Evolutionary conservation across 306 rosid genomes (phyloP).

Genomic region (Astragalus membranaceus): DNA sequence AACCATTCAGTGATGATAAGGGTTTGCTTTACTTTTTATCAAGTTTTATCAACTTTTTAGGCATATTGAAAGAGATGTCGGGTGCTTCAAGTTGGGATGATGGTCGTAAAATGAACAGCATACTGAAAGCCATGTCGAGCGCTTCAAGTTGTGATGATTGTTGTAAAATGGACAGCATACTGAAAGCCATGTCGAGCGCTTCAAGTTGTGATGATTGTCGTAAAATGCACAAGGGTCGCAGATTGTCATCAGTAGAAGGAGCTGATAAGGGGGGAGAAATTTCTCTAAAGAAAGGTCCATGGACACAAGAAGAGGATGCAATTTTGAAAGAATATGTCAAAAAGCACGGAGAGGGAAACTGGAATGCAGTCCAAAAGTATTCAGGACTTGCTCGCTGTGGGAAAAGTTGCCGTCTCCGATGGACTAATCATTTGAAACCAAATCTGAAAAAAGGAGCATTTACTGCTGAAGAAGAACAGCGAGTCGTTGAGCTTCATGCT

Average conservation of each 20-base stretch:
- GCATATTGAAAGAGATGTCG: conserved; percentile 36
- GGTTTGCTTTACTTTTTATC: not conserved
- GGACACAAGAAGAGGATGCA: conserved; percentile 79
- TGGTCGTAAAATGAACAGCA: too few relatives aligned
- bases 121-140: too few relatives aligned
- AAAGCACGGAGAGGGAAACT: conserved; percentile 75
- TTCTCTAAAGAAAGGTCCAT: conserved; percentile 71
- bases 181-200: too few relatives aligned
- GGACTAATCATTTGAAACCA: conserved; percentile 85
- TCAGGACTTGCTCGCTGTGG: conserved; percentile 79
- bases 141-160: not conserved
- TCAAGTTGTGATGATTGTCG: not conserved
- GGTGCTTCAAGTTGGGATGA: not conserved
- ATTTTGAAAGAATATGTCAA: conserved; percentile 66
- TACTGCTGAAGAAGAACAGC: conserved; percentile 55
- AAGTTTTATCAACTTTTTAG: not conserved
- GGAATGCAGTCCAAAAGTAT: conserved; percentile 73
- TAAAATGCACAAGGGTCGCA: conserved; percentile 24
- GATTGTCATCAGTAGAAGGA: conserved; percentile 29
- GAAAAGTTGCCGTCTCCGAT: conserved; percentile 84
- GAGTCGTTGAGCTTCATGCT: conserved; percentile 55
- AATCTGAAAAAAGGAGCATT: conserved; percentile 71
- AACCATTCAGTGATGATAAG: not conserved
- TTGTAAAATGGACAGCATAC: not conserved
- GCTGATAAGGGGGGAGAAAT: conserved; percentile 28